These are phyloP conservation scores for Suillus decipiens DNA, from an alignment of 768 basidiomycete genomes.

Conservation along the genomic window DNA sequence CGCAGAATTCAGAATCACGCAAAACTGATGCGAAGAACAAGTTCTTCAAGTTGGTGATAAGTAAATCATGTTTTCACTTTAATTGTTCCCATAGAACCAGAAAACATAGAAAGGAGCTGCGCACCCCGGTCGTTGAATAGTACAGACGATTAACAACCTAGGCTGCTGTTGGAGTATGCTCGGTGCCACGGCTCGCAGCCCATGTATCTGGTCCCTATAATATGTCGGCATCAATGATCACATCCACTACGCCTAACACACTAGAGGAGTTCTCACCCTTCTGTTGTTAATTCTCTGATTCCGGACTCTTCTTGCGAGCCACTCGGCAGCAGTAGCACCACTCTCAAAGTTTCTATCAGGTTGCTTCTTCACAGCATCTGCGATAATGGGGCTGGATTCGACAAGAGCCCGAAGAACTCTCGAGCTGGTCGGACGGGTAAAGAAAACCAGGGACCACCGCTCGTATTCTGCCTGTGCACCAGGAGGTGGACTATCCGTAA, in stretches of 20 bases:
- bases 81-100: background rate
- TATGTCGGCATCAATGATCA: background rate
- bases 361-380: conserved; percentile 38
- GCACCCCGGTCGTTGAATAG: background rate
- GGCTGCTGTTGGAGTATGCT: conserved; percentile 26
- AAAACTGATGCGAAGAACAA: background rate
- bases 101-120: background rate
- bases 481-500: conserved; percentile 47
- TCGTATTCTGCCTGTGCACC: conserved; percentile 51
- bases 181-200: conserved; percentile 32
- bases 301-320: conserved; percentile 43
- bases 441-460: conserved; percentile 71
- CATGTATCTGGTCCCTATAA: conserved; percentile 33
- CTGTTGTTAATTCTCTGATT: conserved; percentile 45
- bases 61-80: background rate
- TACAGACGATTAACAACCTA: conserved; percentile 7
- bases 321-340: conserved; percentile 39
- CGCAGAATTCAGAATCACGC: background rate
- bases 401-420: conserved; percentile 51
- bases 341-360: conserved; percentile 41
- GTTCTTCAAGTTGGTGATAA: background rate
- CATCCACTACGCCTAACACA: background rate
- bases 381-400: conserved; percentile 52
- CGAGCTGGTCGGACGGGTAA: conserved; percentile 61
- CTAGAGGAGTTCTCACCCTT: conserved; percentile 30